Evolutionary conservation across 495 filamentous ascomycete genomes (phyloP), one percentile per base, ranked within the genome.

Genomic region (Terfezia claveryi): DNA sequence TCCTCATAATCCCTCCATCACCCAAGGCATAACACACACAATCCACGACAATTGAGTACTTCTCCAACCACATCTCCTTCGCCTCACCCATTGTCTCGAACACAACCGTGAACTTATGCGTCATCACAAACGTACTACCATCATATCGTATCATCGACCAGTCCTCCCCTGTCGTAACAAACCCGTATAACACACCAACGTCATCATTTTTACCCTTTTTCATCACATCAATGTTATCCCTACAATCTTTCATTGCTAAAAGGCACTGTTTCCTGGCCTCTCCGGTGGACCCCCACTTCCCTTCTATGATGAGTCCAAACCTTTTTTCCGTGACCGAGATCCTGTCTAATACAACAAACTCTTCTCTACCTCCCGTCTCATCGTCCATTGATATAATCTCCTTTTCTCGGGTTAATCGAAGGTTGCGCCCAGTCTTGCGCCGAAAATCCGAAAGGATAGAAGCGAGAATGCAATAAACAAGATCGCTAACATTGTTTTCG

Each of bases 231-330:
- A 1, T 32, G 2, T 12, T 56, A 27, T 56, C 58, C 12, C 54
- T 11, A 9, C 53, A 56, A 27, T 37, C 51, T 23, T 51, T 51
- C 56, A 51, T 50, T 11, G 44, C 2, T 6, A 55, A 49, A 37
- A 59, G 41, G 52, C 51, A 49, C 51, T 54, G 51, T 36, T 50
- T 57, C 51, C 54, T 51, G 0, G 51, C 58, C 36, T 23, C 36
- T 54, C 55, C 55, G 10, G 54, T 38, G 37, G 36, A 57, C 27
- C 8, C 44, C 20, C 37, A 32, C 58, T 57, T 57, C 53, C 36
- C 44, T 51, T 54, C 55, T 51, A 32, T 32, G 16, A 54, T 7
- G 27, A 32, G 27, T 7, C 1, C 27, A 32, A 32, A 4, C 7
- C 27, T 32, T 32, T 32, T 7, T 32, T 32, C 27, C 27, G 1